Percentiles rank a stretch among this genome's conserved stretches.
These are phyloP conservation scores for Russula sp. DNA, from an alignment of 768 basidiomycete species.

Conservation along the genomic window DNA sequence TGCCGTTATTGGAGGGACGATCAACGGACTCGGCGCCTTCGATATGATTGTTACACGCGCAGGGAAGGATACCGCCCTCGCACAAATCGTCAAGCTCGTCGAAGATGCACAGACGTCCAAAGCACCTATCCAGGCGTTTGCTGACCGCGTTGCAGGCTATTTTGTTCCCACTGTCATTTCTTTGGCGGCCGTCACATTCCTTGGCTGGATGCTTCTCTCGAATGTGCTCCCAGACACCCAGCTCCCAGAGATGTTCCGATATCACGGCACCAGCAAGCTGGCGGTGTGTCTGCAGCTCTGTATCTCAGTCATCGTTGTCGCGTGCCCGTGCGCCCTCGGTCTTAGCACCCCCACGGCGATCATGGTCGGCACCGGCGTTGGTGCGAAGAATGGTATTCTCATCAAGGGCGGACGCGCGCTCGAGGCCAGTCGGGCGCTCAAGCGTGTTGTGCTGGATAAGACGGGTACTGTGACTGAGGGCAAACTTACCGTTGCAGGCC, in stretches of 20 bases:
- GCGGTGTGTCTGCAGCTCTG: conserved; percentile 94
- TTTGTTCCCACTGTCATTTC: conserved; percentile 91
- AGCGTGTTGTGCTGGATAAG: conserved; percentile 87
- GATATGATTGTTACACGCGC: conserved; percentile 95
- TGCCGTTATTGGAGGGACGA: conserved; percentile 88
- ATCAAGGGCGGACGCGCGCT: conserved; percentile 96
- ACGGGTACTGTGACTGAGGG: conserved; percentile 96
- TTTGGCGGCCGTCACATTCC: conserved; percentile 74
- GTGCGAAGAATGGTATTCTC: conserved; percentile 92
- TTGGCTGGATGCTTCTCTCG: conserved; percentile 74
- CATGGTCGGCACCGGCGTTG: conserved; percentile 98
- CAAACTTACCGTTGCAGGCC: conserved; percentile 73
- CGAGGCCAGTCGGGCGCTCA: conserved; percentile 81
- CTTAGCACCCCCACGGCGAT: conserved; percentile 96
- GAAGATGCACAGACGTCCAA: conserved; percentile 98
- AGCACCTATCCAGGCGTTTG: conserved; percentile 96
- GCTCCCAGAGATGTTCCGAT: conserved; percentile 80
- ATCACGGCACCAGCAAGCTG: conserved; percentile 74
- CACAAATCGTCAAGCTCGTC: conserved; percentile 94
- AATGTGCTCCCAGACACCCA: conserved; percentile 43
- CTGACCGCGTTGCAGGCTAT: conserved; percentile 88
- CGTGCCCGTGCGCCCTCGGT: conserved; percentile 96
- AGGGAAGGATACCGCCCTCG: conserved; percentile 91
- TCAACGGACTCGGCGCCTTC: conserved; percentile 95
- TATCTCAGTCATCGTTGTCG: conserved; percentile 96